phyloP scores from a whole-genome alignment of 805 yeast genomes.

The Cyberlindnera maclurae region DNA sequence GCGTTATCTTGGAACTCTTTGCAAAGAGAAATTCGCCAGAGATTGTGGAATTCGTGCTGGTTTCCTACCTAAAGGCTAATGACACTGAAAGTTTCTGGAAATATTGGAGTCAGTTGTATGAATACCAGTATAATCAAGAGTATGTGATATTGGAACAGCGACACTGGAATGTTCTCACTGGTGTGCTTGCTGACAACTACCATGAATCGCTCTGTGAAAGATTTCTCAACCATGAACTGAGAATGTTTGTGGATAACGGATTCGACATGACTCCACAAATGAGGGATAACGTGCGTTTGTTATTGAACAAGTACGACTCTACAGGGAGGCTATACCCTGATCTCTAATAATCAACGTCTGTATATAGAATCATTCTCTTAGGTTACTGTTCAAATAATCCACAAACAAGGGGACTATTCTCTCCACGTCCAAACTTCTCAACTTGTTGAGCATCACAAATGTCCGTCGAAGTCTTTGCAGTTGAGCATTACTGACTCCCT shows the following conservation, averaged over 20 bases:
- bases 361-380: conserved; percentile 1
- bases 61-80: conserved; percentile 16
- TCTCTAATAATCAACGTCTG: conserved; percentile 6
- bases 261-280: conserved; percentile 1
- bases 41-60: conserved; percentile 13
- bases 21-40: conserved; percentile 2
- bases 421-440: conserved; percentile 64
- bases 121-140: neutral
- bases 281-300: neutral
- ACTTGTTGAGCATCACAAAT: conserved; percentile 71
- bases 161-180: conserved; percentile 18
- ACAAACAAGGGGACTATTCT: conserved; percentile 69
- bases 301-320: conserved; percentile 13
- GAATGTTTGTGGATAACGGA: conserved; percentile 6
- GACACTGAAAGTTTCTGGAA: conserved; percentile 11
- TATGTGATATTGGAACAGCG: conserved; percentile 12
- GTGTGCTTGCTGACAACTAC: conserved; percentile 8
- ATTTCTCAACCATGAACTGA: conserved; percentile 10
- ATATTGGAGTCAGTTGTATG: conserved; percentile 14
- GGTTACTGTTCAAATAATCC: conserved; percentile 64
- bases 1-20: conserved; percentile 11
- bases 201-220: conserved; percentile 13
- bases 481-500: conserved; percentile 60
- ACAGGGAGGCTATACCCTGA: conserved; percentile 9
- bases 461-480: conserved; percentile 79